Base-by-base conservation (phyloP, 2,329 filamentous ascomycete species). In the Ceratocystiopsis brevicomis region DNA sequence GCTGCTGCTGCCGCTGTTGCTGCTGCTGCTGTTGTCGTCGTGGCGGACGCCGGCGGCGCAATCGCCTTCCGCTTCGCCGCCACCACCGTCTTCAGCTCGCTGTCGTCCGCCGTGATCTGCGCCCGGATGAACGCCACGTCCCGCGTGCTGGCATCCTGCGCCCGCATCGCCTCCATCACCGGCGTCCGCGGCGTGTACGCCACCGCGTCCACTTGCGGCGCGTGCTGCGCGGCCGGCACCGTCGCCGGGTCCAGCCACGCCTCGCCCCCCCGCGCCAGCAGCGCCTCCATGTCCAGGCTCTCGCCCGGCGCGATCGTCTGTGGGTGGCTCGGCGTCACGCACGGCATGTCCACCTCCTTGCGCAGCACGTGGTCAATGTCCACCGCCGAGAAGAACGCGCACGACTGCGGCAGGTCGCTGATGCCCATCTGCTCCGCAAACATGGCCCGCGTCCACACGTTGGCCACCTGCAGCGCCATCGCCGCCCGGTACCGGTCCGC, bases 311-410 rank as follows among this genome's bases (percentile, higher is more conserved):
- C 70, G 37, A 98, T 96, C 30, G 78, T 68, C 0, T 71, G 68
- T 0, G 72, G 71, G 58, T 98, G 82, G 38, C 81, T 90, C 1
- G 90, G 90, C 0, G 90, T 98, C 38, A 96, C 62, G 57, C 90
- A 98, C 55, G 94, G 82, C 84, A 98, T 93, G 58, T 98, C 81
- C 4, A 98, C 92, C 60, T 98, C 90, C 58, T 98, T 98, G 42
- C 90, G 75, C n/a, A 98, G 68, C 3, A 98, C 87, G 53, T 85
- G 78, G 55, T 98, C 90, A 50, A 98, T 83, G 55, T 98, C 90
- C 6, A 98, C 76, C 4, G 90, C 88, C 1, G 83, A 92, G 61
- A 98, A 98, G 61, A 86, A 98, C 10, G 90, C 90, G 54, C 87
- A 95, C 0, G 81, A 78, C 55, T 96, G 90, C 0, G 92, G 90